A percentile compares a stretch with the other conserved stretches of the same genome.
Evolutionary conservation across 805 yeast genomes (phyloP).

Genomic region (Teunomyces cretensis): DNA sequence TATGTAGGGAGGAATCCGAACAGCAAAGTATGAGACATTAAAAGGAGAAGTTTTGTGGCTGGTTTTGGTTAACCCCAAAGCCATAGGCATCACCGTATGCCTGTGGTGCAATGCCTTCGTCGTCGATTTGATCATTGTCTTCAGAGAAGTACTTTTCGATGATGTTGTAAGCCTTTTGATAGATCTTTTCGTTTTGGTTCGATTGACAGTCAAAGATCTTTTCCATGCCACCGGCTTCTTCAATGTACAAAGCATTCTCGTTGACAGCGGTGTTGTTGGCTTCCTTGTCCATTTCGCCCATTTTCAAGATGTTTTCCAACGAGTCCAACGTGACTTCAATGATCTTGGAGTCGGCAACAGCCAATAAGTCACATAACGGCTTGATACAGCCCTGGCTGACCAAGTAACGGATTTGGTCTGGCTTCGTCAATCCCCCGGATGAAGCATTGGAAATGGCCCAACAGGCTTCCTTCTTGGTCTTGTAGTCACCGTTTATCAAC

Average conservation of each 20-base stretch:
- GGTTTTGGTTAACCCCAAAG: slow-evolving; percentile 71
- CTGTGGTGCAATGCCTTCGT: slow-evolving; percentile 68
- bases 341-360: slow-evolving; percentile 85
- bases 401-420: slow-evolving; percentile 90
- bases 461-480: slow-evolving; percentile 97
- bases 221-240: slow-evolving; percentile 98
- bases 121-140: slow-evolving; percentile 69
- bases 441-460: slow-evolving; percentile 99
- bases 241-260: slow-evolving; percentile 87
- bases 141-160: slow-evolving; percentile 90
- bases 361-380: slow-evolving; percentile 90
- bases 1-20: background rate
- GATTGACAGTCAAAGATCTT: slow-evolving; percentile 91
- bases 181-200: slow-evolving; percentile 88
- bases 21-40: slow-evolving; percentile 10
- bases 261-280: slow-evolving; percentile 66
- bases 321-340: slow-evolving; percentile 96
- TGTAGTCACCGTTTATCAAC: slow-evolving; percentile 80
- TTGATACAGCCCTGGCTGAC: slow-evolving; percentile 96
- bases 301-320: slow-evolving; percentile 85
- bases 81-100: slow-evolving; percentile 83
- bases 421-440: slow-evolving; percentile 88
- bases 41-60: slow-evolving; percentile 50
- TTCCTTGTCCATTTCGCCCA: slow-evolving; percentile 92
- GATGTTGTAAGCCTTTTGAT: slow-evolving; percentile 84